Evolutionary conservation across 208 protist species (phyloP), one percentile per base, ranked within the genome.

Genomic region (Wallacemonas collosoma): DNA sequence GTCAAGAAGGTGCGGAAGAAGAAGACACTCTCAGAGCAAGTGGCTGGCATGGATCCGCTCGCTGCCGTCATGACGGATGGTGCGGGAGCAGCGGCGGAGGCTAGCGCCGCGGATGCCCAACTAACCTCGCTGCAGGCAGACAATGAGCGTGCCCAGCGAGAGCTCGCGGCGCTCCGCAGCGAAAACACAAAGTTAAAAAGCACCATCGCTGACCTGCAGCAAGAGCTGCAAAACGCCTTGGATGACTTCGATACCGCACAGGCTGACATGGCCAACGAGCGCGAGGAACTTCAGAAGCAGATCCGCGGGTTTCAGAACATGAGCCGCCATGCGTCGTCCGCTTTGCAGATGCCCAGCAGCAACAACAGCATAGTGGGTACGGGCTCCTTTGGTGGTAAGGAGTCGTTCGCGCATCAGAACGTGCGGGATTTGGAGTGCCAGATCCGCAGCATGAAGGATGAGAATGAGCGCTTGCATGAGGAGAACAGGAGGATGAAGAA

Each of bases 141-240:
- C 6, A 57, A 71, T 7, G 50, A 26, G 15, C 35, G 60, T 11
- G 50, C 74, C 14, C 56, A 85, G 56, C 58, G 68, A 17, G 87
- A 93, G 69, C 6, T 93, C 35, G 68, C 57, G 15, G 36, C 58
- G 7, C 67, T 93, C 11, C 81, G 76, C 43, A 68, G 73, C 17
- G 86, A 93, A 61, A 95, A 91, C 76, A 70, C 26, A 9, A 61
- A 75, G 60, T 74, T 91, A 2, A 92, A 88, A 73, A 72, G 80
- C 41, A 83, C 64, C 47, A 86, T 91, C 48, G 75, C 67, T 2
- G 26, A 77, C 8, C 78, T 95, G 39, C 78, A 69, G 15, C 43
- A 81, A 38, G 76, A 87, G 56, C 73, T 93, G 17, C 58, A 75
- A 50, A 71, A 77, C 9, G 74, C 76, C 0, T 77, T 83, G 43